Base-by-base conservation (phyloP, 2,329 filamentous ascomycete species). In the Fusarium acutatum region DNA sequence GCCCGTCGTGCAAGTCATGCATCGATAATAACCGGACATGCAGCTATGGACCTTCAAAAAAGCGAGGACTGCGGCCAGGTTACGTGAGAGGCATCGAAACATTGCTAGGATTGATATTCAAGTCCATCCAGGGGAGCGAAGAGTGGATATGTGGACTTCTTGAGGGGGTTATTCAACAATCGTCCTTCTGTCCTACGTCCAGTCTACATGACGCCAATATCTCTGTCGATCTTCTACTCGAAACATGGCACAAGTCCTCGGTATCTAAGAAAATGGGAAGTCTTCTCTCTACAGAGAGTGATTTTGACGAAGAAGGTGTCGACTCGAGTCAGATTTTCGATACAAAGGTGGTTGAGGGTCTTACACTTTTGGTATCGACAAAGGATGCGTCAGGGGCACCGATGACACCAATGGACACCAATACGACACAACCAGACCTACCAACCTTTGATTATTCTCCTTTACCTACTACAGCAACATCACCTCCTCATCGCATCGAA, bases 31-130 rank as follows among this genome's bases (percentile, higher is more conserved):
- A 41, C 2, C 62, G 64, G 0, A 14, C 17, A 26, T 67, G 64
- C 44, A 67, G 46, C 11, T 67, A 67, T 40, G 62, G 54, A 2
- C 64, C 64, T 2, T 67, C 64, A 14, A 67, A 67, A 34, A 67
- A 67, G 15, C 44, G 64, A 0, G 62, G 62, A 6, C 28, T 67
- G 0, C 52, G 62, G 4, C 38, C 64, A 3, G 64, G 64, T 0
- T 67, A 67, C 3, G 64, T 67, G 24, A 67, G 64, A 60, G 62
- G 44, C 1, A 67, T 67, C 7, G 64, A 67, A 53, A 47, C n/a
- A 13, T 17, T 67, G 9, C n/a, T 67, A 1, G 62, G 64, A 2
- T 0, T 67, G 0, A 46, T 67, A 0, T 26, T 67, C 3, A 67
- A 26, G 7, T 52, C 44, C 2, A 49, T 67, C 1, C 22, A 60